phyloP scores from a whole-genome alignment of 2,329 filamentous ascomycete genomes.

The Curvularia sp. region DNA sequence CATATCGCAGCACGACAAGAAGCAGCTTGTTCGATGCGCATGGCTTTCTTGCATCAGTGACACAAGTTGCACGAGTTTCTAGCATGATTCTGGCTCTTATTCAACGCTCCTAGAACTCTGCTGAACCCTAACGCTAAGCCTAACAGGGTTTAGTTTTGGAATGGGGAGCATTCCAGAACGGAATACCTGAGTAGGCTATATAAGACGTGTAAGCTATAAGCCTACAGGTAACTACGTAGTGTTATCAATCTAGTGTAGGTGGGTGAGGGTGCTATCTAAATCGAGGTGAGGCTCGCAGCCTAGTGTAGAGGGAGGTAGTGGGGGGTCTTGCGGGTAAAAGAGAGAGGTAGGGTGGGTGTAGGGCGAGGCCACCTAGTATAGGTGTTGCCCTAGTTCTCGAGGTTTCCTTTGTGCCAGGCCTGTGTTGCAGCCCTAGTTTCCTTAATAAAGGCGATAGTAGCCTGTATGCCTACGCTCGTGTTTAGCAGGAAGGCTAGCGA shows the following conservation, averaged over 20 bases:
- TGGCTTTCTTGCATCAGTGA: not conserved
- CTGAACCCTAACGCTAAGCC: not conserved
- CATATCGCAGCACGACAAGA: not conserved
- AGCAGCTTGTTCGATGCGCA: not conserved
- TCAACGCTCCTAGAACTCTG: not conserved
- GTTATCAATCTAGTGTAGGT: not conserved
- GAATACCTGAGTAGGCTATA: constrained; percentile 1
- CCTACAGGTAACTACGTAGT: not conserved
- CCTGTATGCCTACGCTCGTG: not conserved
- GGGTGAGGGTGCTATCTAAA: not conserved
- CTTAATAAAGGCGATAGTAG: too few relatives aligned
- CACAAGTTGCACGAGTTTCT: not conserved
- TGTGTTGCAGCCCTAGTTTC: too few relatives aligned
- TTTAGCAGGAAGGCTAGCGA: not conserved
- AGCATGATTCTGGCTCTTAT: not conserved
- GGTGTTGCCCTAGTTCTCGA: too few relatives aligned
- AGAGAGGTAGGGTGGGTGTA: too few relatives aligned
- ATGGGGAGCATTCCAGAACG: not conserved
- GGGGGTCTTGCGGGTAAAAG: too few relatives aligned
- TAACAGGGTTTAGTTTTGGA: not conserved
- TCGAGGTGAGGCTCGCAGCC: constrained; percentile 2
- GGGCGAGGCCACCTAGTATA: too few relatives aligned
- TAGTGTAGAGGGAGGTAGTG: too few relatives aligned
- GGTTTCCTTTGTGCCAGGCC: too few relatives aligned
- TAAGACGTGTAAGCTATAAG: constrained; percentile 1